Evolutionary conservation across 352 stramenopile genomes (phyloP).

Genomic region (Aphanomyces cochlioides): DNA sequence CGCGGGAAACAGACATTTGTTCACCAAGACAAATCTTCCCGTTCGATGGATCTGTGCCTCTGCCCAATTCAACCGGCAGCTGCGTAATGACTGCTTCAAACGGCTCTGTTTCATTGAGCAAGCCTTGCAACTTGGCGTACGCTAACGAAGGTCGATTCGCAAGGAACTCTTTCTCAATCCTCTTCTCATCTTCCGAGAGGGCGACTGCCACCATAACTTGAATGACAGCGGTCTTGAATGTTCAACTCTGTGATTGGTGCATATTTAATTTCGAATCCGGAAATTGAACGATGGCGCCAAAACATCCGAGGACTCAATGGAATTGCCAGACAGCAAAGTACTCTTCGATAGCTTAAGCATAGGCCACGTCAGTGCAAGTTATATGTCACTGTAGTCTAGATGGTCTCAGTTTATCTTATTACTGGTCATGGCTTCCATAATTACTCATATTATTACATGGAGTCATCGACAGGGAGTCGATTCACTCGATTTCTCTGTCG

Average conservation of each 20-base stretch:
- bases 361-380: too few species aligned
- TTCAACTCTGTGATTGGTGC: not conserved
- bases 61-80: conserved; percentile 65
- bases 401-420: too few species aligned
- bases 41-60: conserved; percentile 44
- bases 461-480: too few species aligned
- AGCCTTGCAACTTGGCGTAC: conserved; percentile 71
- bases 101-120: conserved; percentile 50
- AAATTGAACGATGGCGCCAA: too few species aligned
- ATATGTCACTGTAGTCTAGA: too few species aligned
- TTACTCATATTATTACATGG: too few species aligned
- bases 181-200: conserved; percentile 65
- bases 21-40: conserved; percentile 61
- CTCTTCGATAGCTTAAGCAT: too few species aligned
- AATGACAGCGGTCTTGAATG: not conserved
- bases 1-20: conserved; percentile 71
- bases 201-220: conserved; percentile 15
- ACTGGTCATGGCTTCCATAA: too few species aligned
- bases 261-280: not conserved
- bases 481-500: too few species aligned
- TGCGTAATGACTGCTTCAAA: conserved; percentile 80
- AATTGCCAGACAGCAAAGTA: too few species aligned
- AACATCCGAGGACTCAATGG: too few species aligned
- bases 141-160: conserved; percentile 71
- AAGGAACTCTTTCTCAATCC: conserved; percentile 73